Conservation (phyloP, 2,329 filamentous ascomycete genomes). For the Xylaria sp. region DNA sequence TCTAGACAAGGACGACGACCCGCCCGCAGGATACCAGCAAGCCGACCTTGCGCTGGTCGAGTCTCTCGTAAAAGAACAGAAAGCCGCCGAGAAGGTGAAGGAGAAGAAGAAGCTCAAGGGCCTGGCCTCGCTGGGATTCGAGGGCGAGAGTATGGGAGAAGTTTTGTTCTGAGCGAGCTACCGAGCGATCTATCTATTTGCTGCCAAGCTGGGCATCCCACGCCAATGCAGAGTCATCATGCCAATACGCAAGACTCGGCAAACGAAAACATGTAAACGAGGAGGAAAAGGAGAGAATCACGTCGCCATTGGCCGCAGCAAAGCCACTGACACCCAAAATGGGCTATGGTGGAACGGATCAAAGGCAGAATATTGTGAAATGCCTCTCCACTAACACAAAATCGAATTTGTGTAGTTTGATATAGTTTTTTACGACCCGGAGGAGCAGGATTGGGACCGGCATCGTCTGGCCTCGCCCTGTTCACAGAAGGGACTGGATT, state of each 20-base stretch:
- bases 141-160: slow-evolving; percentile 77
- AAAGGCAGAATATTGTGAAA: slow-evolving; percentile 61
- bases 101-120: slow-evolving; percentile 70
- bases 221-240: neutral
- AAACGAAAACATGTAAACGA: neutral
- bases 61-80: slow-evolving; percentile 66
- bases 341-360: slow-evolving; percentile 10
- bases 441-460: neutral
- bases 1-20: slow-evolving; percentile 88
- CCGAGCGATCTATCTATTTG: too few species aligned
- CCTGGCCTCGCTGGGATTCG: slow-evolving; percentile 74
- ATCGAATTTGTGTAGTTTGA: slow-evolving; percentile 1
- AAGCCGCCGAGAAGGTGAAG: slow-evolving; percentile 60
- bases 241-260: neutral
- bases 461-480: neutral
- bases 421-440: neutral
- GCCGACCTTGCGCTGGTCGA: slow-evolving; percentile 67
- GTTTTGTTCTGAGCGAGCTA: slow-evolving; percentile 47
- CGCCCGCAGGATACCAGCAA: slow-evolving; percentile 61
- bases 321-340: neutral
- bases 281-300: neutral
- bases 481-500: neutral
- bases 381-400: slow-evolving; percentile 35
- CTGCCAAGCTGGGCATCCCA: neutral
- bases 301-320: neutral